A percentile compares a stretch with the other conserved stretches of the same genome.
Conservation (phyloP, 768 basidiomycete genomes). For the Phanerochaete sordida region DNA sequence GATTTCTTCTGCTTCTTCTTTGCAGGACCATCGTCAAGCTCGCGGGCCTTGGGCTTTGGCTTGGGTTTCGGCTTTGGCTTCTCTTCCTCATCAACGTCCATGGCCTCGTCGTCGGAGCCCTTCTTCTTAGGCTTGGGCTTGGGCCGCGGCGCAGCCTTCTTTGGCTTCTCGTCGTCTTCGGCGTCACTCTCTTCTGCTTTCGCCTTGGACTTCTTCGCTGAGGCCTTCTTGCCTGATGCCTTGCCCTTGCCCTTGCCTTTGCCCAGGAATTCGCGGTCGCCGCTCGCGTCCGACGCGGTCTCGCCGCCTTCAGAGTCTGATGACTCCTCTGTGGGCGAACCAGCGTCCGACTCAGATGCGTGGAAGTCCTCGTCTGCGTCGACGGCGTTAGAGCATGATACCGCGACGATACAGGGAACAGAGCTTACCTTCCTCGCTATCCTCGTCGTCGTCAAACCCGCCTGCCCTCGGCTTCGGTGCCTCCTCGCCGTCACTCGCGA, state of each 20-base stretch:
- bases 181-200: conserved; percentile 26
- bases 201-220: conserved; percentile 23
- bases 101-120: conserved; percentile 35
- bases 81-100: conserved; percentile 34
- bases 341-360: conserved; percentile 78
- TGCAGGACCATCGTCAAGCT: conserved; percentile 49
- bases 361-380: conserved; percentile 83
- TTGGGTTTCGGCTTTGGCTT: conserved; percentile 40
- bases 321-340: conserved; percentile 81
- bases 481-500: conserved; percentile 66
- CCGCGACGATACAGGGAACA: background rate
- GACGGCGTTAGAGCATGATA: background rate
- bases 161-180: conserved; percentile 44
- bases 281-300: conserved; percentile 83
- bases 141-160: conserved; percentile 38
- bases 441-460: conserved; percentile 67
- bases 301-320: conserved; percentile 65
- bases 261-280: conserved; percentile 62
- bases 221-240: conserved; percentile 31
- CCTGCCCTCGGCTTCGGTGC: conserved; percentile 46
- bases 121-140: conserved; percentile 52
- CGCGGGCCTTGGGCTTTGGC: conserved; percentile 39
- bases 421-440: conserved; percentile 66
- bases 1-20: conserved; percentile 75
- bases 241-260: conserved; percentile 36